phyloP scores from a whole-genome alignment of 192 early-diverging fungal genomes.

The Podila epicladia region DNA sequence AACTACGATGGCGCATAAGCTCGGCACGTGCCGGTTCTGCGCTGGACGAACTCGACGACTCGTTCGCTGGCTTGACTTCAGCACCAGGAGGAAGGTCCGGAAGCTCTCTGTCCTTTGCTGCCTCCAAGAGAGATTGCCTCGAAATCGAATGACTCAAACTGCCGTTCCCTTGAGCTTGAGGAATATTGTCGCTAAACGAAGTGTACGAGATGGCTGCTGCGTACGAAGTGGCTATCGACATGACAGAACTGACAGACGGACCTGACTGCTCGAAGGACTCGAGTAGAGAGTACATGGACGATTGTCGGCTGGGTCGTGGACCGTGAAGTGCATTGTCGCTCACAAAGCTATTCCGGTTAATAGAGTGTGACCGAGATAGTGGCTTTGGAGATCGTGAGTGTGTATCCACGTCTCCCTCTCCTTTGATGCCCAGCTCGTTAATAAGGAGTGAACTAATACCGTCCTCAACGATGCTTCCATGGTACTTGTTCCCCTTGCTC shows the following conservation, averaged over 20 bases:
- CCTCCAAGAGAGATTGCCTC: not conserved
- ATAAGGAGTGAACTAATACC: conserved; percentile 9
- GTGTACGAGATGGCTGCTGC: not conserved
- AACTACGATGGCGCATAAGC: conserved; percentile 3
- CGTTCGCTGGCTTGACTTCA: not conserved
- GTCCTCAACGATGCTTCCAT: not conserved
- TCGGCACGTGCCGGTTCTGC: not conserved
- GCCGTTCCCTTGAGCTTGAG: not conserved
- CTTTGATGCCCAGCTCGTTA: conserved; percentile 28
- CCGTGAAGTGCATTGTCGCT: conserved; percentile 17
- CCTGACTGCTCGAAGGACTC: not conserved
- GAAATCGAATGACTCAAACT: conserved; percentile 1
- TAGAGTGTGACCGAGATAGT: conserved; percentile 6
- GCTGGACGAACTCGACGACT: not conserved
- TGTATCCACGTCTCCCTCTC: conserved; percentile 10
- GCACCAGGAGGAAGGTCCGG: not conserved
- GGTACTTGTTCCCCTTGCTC: not conserved
- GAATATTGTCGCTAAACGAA: not conserved
- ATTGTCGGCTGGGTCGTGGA: conserved; percentile 1
- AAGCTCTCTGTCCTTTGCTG: not conserved
- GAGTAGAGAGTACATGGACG: conserved; percentile 6
- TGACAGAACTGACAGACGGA: not conserved
- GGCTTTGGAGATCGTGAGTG: not conserved
- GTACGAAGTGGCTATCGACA: conserved; percentile 10
- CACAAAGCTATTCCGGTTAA: conserved; percentile 21